These are phyloP conservation scores for Xylariaceae sp. DNA, from an alignment of 2,329 filamentous ascomycete species.

Conservation along the genomic window DNA sequence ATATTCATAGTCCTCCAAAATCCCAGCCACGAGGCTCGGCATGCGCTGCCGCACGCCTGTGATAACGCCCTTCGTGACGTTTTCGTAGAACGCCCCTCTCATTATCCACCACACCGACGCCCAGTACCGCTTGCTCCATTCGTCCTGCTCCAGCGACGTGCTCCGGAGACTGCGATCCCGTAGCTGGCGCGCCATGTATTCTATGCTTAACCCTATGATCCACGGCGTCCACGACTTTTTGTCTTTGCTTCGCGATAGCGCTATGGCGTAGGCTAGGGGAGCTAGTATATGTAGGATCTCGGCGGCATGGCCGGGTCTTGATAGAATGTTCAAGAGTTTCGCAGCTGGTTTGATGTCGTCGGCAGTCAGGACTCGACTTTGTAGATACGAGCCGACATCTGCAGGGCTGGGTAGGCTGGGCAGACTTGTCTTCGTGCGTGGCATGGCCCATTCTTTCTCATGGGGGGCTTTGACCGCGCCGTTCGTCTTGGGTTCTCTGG, in stretches of 20 bases:
- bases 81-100: constrained; percentile 93
- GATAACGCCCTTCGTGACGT: constrained; percentile 74
- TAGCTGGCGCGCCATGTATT: constrained; percentile 85
- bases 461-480: constrained; percentile 49
- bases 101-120: constrained; percentile 92
- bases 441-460: constrained; percentile 78
- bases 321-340: constrained; percentile 74
- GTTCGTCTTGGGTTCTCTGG: constrained; percentile 38
- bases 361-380: constrained; percentile 85
- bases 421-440: constrained; percentile 81
- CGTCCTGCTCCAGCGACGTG: constrained; percentile 86
- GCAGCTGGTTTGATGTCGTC: constrained; percentile 95
- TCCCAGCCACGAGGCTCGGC: constrained; percentile 74
- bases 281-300: constrained; percentile 90
- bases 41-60: constrained; percentile 69
- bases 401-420: constrained; percentile 75
- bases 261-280: constrained; percentile 79
- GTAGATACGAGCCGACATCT: constrained; percentile 82
- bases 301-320: constrained; percentile 68
- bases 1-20: constrained; percentile 95
- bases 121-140: constrained; percentile 84
- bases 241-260: constrained; percentile 68
- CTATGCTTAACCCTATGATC: constrained; percentile 78
- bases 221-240: constrained; percentile 87
- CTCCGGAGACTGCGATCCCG: constrained; percentile 70